phyloP scores from a whole-genome alignment of 768 basidiomycete species.

The Filobasidium floriforme region DNA sequence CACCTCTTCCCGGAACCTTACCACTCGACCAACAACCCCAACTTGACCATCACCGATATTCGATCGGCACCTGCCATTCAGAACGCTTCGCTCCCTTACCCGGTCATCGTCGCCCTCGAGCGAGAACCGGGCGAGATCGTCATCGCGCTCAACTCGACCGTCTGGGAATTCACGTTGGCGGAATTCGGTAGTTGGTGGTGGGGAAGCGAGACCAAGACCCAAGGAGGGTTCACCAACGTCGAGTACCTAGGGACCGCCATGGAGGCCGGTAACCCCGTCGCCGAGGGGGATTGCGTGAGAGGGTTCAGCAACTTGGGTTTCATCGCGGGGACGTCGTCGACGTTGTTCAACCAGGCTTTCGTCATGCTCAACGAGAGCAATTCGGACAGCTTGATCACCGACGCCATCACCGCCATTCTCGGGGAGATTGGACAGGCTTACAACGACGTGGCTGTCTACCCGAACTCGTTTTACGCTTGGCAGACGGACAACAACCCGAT shows the following conservation, averaged over 20 bases:
- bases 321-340: slow-evolving; percentile 62
- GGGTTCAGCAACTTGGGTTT: slow-evolving; percentile 67
- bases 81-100: slow-evolving; percentile 37
- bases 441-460: slow-evolving; percentile 42
- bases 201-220: slow-evolving; percentile 44
- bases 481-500: slow-evolving; percentile 37
- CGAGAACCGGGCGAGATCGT: slow-evolving; percentile 39
- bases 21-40: slow-evolving; percentile 35
- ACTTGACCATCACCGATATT: slow-evolving; percentile 36
- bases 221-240: slow-evolving; percentile 58
- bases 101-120: slow-evolving; percentile 44
- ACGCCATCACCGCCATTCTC: slow-evolving; percentile 36
- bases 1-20: slow-evolving; percentile 42
- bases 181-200: slow-evolving; percentile 44
- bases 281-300: slow-evolving; percentile 58
- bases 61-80: slow-evolving; percentile 25
- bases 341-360: slow-evolving; percentile 43
- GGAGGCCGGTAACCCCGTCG: slow-evolving; percentile 53
- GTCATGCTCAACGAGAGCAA: slow-evolving; percentile 30
- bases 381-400: slow-evolving; percentile 29
- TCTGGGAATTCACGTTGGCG: slow-evolving; percentile 42
- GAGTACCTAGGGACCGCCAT: slow-evolving; percentile 60
- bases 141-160: slow-evolving; percentile 40
- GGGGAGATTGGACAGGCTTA: slow-evolving; percentile 30
- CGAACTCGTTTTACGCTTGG: slow-evolving; percentile 43